Evolutionary conservation across 148 eudicot species (phyloP).

Genomic region (Polygonum aviculare): DNA sequence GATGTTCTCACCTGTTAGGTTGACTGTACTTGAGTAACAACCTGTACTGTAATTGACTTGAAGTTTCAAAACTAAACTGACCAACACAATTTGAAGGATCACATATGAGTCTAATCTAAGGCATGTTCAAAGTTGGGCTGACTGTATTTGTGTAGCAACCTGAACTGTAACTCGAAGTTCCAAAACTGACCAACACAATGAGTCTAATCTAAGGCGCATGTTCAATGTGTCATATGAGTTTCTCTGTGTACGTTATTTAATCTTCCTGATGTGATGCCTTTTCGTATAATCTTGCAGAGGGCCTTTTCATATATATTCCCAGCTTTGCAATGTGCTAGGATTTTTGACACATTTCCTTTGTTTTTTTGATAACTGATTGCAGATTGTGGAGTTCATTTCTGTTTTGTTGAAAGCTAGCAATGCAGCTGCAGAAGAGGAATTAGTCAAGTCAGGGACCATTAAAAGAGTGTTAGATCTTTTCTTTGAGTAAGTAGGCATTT

Average conservation of each 20-base stretch:
- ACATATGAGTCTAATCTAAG: not conserved
- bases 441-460: slow-evolving; percentile 80
- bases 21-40: not conserved
- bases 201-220: not conserved
- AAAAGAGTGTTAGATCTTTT: slow-evolving; percentile 69
- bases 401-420: slow-evolving; percentile 79
- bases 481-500: slow-evolving; percentile 64
- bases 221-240: not conserved
- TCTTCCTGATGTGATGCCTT: not conserved
- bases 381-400: slow-evolving; percentile 96
- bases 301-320: not conserved
- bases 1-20: not conserved
- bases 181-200: not conserved
- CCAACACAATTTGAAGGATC: not conserved
- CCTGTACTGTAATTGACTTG: not conserved
- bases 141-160: not conserved
- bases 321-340: not conserved
- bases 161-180: not conserved
- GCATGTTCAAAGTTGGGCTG: not conserved
- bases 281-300: not conserved
- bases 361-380: slow-evolving; percentile 4
- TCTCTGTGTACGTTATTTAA: not conserved
- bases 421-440: slow-evolving; percentile 76
- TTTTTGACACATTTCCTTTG: not conserved
- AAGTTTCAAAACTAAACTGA: not conserved